Conservation (phyloP, 495 filamentous ascomycete genomes). For the Physcia stellaris region DNA sequence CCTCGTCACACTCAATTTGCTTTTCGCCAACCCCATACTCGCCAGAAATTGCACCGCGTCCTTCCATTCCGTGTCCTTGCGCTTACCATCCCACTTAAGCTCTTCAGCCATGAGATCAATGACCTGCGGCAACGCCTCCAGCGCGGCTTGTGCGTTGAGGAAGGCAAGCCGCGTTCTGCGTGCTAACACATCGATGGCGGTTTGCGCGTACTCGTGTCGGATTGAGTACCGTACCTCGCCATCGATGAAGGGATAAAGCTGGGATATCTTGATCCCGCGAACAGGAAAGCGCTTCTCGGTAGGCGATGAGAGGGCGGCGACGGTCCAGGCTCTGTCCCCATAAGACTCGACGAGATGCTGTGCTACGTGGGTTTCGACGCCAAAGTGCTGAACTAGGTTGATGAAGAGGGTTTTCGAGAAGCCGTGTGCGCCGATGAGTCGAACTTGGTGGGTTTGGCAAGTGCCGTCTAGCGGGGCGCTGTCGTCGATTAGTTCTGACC, state of each 20-base stretch:
- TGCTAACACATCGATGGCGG: conserved; percentile 81
- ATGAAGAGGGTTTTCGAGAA: conserved; percentile 95
- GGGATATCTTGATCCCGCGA: conserved; percentile 66
- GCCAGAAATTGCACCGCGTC: conserved; percentile 64
- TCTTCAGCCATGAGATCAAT: conserved; percentile 93
- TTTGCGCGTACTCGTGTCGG: conserved; percentile 86
- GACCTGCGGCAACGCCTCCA: conserved; percentile 75
- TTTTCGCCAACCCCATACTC: conserved; percentile 77
- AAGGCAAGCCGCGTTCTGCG: conserved; percentile 82
- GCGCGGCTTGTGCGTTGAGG: conserved; percentile 85
- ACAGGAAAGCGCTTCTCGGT: conserved; percentile 80
- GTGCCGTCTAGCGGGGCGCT: conserved; percentile 63
- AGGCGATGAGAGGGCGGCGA: conserved; percentile 69
- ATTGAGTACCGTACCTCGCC: conserved; percentile 89
- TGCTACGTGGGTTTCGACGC: conserved; percentile 88
- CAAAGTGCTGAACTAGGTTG: conserved; percentile 95
- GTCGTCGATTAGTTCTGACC: conserved; percentile 62
- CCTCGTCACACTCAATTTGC: conserved; percentile 54
- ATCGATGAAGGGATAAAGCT: conserved; percentile 90
- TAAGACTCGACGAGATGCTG: conserved; percentile 82
- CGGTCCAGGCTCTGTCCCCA: conserved; percentile 92
- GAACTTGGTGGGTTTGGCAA: conserved; percentile 86
- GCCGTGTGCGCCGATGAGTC: conserved; percentile 85
- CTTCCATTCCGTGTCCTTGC: conserved; percentile 77
- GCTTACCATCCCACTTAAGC: conserved; percentile 60